A percentile compares a stretch with the other conserved stretches of the same genome.
Conservation (phyloP, 176 grass and related monocot genomes). For the Eleusine coracana region DNA sequence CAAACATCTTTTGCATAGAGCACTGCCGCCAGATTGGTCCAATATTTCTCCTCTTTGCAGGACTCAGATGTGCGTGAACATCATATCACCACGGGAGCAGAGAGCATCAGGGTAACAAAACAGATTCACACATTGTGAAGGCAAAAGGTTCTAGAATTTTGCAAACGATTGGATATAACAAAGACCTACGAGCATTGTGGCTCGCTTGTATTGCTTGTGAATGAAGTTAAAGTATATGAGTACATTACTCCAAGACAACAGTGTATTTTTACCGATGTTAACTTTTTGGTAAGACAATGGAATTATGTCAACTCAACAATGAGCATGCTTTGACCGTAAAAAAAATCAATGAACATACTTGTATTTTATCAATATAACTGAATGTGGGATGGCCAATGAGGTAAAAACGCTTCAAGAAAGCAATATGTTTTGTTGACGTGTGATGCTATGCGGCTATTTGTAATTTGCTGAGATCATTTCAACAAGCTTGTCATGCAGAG, state of each 20-base stretch:
- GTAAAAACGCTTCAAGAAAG: neutral
- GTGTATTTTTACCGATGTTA: neutral
- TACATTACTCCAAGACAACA: neutral
- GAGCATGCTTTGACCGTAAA: neutral
- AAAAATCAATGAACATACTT: neutral
- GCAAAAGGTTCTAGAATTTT: constrained; percentile 24
- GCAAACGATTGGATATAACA: neutral
- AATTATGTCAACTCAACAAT: neutral
- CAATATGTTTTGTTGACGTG: neutral
- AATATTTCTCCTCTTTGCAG: constrained; percentile 29
- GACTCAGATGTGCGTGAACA: constrained; percentile 35
- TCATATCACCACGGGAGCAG: constrained; percentile 10
- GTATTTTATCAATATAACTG: neutral
- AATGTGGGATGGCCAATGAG: neutral
- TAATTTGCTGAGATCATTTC: constrained; percentile 73
- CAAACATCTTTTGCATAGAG: constrained; percentile 44
- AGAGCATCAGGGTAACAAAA: constrained; percentile 14
- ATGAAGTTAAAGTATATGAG: neutral
- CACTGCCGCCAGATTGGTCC: constrained; percentile 31
- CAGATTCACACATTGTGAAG: constrained; percentile 45
- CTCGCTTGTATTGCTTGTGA: constrained; percentile 9
- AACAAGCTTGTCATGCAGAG: constrained; percentile 62
- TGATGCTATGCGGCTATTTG: constrained; percentile 23
- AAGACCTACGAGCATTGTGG: neutral
- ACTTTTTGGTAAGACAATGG: constrained; percentile 4